These are phyloP conservation scores for Flaveria bidentis DNA, from an alignment of 129 eudicot species.

Conservation along the genomic window DNA sequence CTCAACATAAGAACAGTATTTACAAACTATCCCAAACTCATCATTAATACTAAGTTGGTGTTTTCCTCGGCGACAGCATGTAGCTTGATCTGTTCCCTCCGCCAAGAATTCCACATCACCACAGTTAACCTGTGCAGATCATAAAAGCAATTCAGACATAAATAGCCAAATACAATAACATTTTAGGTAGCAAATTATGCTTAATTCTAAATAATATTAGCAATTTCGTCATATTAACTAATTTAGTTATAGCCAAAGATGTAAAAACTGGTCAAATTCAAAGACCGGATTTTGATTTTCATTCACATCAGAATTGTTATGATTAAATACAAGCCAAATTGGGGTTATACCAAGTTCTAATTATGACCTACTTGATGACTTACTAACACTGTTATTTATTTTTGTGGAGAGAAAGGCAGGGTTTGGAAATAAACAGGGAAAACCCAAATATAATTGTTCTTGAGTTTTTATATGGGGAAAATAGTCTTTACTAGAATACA, in stretches of 20 bases:
- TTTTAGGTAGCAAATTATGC: not conserved
- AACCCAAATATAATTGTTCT: not conserved
- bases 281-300: not conserved
- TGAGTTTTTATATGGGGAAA: not conserved
- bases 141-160: slow-evolving; percentile 18
- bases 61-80: slow-evolving; percentile 44
- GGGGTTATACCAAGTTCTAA: not conserved
- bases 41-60: slow-evolving; percentile 54
- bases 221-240: too few relatives aligned
- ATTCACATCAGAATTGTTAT: not conserved
- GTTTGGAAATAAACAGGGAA: not conserved
- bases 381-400: not conserved
- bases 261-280: slow-evolving; percentile 5
- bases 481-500: not conserved
- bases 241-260: not conserved
- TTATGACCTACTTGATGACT: slow-evolving; percentile 9
- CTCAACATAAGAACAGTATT: slow-evolving; percentile 48
- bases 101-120: slow-evolving; percentile 14
- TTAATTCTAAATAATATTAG: not conserved
- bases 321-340: not conserved
- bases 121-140: slow-evolving; percentile 37
- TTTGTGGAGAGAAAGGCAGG: not conserved
- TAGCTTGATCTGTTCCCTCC: slow-evolving; percentile 28
- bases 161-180: not conserved
- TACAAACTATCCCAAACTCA: slow-evolving; percentile 60